Conservation (phyloP, 345 rosid genomes). For the Nephelium lappaceum region DNA sequence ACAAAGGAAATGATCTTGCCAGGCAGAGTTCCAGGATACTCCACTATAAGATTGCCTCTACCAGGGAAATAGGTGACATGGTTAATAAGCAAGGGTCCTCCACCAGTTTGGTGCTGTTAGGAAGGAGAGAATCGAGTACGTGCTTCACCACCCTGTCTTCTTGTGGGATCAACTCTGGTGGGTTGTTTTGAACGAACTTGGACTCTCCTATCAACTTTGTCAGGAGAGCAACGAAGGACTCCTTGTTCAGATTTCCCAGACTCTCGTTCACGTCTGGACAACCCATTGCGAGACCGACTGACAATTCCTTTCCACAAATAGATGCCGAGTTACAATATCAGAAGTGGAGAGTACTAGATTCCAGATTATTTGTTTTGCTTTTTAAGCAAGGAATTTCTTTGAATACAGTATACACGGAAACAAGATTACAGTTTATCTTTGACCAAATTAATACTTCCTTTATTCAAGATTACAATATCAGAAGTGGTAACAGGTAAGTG, state of each 20-base stretch:
- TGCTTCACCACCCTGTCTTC: constrained; percentile 87
- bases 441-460: too few species aligned
- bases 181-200: constrained; percentile 82
- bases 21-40: constrained; percentile 89
- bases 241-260: constrained; percentile 66
- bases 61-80: constrained; percentile 73
- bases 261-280: constrained; percentile 34
- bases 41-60: constrained; percentile 93
- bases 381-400: too few species aligned
- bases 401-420: too few species aligned
- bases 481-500: background rate
- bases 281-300: constrained; percentile 6
- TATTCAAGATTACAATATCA: too few species aligned
- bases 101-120: constrained; percentile 81
- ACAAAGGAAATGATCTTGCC: constrained; percentile 93
- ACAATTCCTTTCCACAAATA: too few species aligned
- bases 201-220: constrained; percentile 83
- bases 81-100: constrained; percentile 75
- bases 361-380: too few species aligned
- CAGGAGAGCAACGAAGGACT: constrained; percentile 64
- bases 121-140: constrained; percentile 72
- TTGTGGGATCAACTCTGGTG: constrained; percentile 88
- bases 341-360: too few species aligned
- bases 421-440: too few species aligned
- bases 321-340: too few species aligned